These are phyloP conservation scores for Thalassiosira gravida DNA, from an alignment of 352 stramenopile genomes.

Conservation along the genomic window DNA sequence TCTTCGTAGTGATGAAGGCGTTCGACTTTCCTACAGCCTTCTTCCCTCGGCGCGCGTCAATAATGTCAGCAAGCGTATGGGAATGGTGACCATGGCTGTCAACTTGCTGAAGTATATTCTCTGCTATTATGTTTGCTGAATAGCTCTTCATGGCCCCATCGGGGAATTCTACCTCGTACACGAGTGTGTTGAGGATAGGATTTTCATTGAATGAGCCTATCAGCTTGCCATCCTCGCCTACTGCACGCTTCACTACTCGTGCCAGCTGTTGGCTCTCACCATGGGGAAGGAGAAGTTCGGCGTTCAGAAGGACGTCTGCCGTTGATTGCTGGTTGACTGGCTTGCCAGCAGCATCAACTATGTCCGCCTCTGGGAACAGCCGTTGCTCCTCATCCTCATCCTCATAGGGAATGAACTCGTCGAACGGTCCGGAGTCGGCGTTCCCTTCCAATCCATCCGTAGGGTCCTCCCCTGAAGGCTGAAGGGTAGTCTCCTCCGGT, in stretches of 20 bases:
- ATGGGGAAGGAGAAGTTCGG: conserved; percentile 13
- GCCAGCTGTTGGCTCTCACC: background rate
- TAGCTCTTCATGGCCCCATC: conserved; percentile 55
- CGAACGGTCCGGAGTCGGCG: no score
- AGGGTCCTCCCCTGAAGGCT: background rate
- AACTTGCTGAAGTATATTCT: conserved; percentile 45
- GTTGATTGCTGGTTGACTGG: conserved; percentile 24
- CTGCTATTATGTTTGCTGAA: conserved; percentile 61
- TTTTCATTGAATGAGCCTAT: conserved; percentile 42
- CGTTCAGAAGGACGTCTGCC: conserved; percentile 21
- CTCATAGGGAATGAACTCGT: background rate
- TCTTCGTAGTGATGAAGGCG: conserved; percentile 32
- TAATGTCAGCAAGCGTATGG: conserved; percentile 40
- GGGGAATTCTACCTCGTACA: conserved; percentile 52
- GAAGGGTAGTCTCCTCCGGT: background rate
- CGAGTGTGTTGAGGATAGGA: conserved; percentile 36
- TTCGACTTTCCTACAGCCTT: conserved; percentile 35
- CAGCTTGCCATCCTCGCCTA: conserved; percentile 30
- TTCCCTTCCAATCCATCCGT: no score
- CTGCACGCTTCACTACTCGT: conserved; percentile 4
- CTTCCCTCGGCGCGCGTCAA: conserved; percentile 33
- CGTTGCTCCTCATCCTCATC: background rate
- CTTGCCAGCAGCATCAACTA: conserved; percentile 26
- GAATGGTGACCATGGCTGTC: conserved; percentile 34
- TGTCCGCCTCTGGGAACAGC: conserved; percentile 18